Evolutionary conservation across 139 green algal genomes (phyloP), one percentile per base, ranked within the genome.

Genomic region (Closterium sp.): DNA sequence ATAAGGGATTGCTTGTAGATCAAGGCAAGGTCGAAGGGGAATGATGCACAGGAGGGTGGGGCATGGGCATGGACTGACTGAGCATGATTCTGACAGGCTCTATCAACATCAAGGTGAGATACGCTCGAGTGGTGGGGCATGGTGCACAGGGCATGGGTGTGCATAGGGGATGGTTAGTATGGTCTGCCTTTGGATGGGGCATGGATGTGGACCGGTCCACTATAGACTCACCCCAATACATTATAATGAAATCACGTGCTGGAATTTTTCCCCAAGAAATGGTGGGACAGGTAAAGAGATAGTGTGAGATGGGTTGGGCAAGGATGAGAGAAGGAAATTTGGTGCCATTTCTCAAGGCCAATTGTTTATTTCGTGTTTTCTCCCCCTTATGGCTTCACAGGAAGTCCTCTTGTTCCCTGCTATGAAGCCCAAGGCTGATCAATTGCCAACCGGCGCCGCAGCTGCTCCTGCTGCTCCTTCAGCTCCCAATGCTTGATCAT

Each of bases 141-240:
- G 31, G 32, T 34, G 31, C 33, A 34, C 19, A 84, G 87, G 32
- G 10, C 38, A n/a, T 34, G 12, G 16, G 34, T 90, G 35, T 84
- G 12, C 25, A 87, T 25, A 34, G 4, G 28, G 25, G 0, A 6
- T 91, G 88, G 28, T 76, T 98, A 99, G 96, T 99, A 99, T 94
- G 98, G 98, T 2, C 95, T 99, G 94, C 97, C 98, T 43, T 98
- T 97, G 88, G 99, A 98, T 99, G 97, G 97, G 98, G 98, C 90
- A 96, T 99, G 94, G 98, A 98, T 94, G 97, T 99, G 55, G 98
- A 99, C 95, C 96, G 98, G 64, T 95, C 99, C 91, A 98, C 97
- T 84, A 99, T 99, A n/a, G 98, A 87, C 99, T 86, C 95, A 99
- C 9, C 98, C 97, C 32, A 97, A 99, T 95, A 99, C 95, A 99